Evolutionary conservation across 2,329 filamentous ascomycete genomes (phyloP).

Genomic region (Colletotrichum incanum): DNA sequence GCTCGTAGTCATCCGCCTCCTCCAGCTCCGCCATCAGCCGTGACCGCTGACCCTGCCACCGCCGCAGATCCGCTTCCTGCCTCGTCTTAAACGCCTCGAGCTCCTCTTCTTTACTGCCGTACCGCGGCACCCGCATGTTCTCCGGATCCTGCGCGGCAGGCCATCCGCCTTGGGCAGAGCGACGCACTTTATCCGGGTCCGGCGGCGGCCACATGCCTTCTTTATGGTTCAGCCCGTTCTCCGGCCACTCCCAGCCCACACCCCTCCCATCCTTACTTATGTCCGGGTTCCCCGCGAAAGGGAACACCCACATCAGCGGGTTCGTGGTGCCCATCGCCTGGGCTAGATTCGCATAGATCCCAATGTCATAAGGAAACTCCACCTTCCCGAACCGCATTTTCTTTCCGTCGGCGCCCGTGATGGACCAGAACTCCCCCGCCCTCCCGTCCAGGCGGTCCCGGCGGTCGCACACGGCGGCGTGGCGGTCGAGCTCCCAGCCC

Average conservation of each 20-base stretch:
- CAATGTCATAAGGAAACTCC: slow-evolving; percentile 88
- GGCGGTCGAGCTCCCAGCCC: slow-evolving; percentile 79
- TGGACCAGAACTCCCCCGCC: slow-evolving; percentile 58
- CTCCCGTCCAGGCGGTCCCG: slow-evolving; percentile 56
- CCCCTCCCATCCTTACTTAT: slow-evolving; percentile 58
- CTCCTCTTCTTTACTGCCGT: slow-evolving; percentile 60
- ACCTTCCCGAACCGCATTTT: slow-evolving; percentile 71
- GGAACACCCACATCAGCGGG: slow-evolving; percentile 78
- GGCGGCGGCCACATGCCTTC: slow-evolving; percentile 74
- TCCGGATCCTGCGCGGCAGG: slow-evolving; percentile 55
- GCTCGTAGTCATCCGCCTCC: slow-evolving; percentile 67
- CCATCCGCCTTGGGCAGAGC: slow-evolving; percentile 56
- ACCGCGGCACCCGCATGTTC: slow-evolving; percentile 52
- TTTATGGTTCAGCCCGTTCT: slow-evolving; percentile 83
- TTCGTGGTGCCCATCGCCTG: slow-evolving; percentile 83
- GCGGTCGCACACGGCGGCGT: slow-evolving; percentile 69
- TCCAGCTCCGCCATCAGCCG: slow-evolving; percentile 66
- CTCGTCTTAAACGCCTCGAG: slow-evolving; percentile 65
- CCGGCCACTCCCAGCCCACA: slow-evolving; percentile 75
- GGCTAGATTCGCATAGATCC: slow-evolving; percentile 80
- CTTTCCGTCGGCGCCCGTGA: slow-evolving; percentile 55
- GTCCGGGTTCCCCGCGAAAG: slow-evolving; percentile 70
- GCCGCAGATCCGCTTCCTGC: slow-evolving; percentile 64
- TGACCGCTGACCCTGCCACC: slow-evolving; percentile 52
- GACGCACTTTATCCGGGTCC: slow-evolving; percentile 73